These are phyloP conservation scores for Evernia prunastri DNA, from an alignment of 495 filamentous ascomycete species.

Conservation along the genomic window DNA sequence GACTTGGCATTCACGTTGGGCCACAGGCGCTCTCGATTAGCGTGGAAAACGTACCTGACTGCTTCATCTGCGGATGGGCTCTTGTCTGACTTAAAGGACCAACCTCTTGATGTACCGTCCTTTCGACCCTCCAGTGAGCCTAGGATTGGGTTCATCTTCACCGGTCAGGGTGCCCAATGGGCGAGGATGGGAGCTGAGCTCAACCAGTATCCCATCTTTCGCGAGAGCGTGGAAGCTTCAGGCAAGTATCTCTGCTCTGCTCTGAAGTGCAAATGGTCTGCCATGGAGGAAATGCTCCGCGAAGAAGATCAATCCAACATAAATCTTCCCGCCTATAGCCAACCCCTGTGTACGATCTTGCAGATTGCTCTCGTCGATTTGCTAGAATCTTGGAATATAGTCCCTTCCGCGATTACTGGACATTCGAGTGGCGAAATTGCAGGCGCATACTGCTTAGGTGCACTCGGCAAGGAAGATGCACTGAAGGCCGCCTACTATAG, in stretches of 20 bases:
- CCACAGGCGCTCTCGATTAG: slow-evolving; percentile 14
- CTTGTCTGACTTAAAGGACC: not conserved
- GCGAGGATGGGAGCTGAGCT: slow-evolving; percentile 50
- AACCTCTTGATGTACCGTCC: slow-evolving; percentile 8
- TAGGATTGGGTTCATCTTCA: slow-evolving; percentile 34
- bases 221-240: slow-evolving; percentile 28
- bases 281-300: slow-evolving; percentile 21
- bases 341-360: slow-evolving; percentile 39
- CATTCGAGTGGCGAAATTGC: slow-evolving; percentile 44
- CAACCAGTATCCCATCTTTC: slow-evolving; percentile 27
- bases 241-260: slow-evolving; percentile 20
- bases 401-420: slow-evolving; percentile 31
- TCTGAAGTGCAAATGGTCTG: slow-evolving; percentile 28
- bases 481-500: slow-evolving; percentile 29
- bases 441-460: slow-evolving; percentile 31
- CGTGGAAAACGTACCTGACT: slow-evolving; percentile 1
- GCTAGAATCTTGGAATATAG: slow-evolving; percentile 31
- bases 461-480: slow-evolving; percentile 28
- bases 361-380: slow-evolving; percentile 41
- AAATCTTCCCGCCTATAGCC: slow-evolving; percentile 29
- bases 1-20: slow-evolving; percentile 21
- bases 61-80: slow-evolving; percentile 5
- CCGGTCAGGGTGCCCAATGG: slow-evolving; percentile 70
- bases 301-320: slow-evolving; percentile 22
- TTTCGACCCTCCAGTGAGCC: slow-evolving; percentile 8